Evolutionary conservation across 306 rosid species (phyloP).

Genomic region (Cotoneaster glaucophyllus): DNA sequence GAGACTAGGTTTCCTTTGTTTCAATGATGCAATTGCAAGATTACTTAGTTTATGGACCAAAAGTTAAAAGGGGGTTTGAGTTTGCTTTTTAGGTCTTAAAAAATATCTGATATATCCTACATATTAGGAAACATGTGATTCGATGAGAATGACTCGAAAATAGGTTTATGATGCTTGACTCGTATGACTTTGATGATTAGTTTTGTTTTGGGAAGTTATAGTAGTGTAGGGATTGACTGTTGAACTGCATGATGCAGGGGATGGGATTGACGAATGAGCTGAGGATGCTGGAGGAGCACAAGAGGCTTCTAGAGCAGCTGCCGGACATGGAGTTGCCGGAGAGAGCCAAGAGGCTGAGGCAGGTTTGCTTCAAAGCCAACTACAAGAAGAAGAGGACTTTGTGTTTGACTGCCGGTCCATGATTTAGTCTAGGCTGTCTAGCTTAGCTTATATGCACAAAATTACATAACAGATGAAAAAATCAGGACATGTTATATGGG

Average conservation of each 20-base stretch:
- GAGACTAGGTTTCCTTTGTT: no score
- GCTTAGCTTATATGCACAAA: neutral
- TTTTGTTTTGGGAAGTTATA: no score
- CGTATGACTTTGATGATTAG: no score
- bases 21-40: neutral
- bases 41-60: neutral
- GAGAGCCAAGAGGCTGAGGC: slow-evolving; percentile 65
- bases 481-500: neutral
- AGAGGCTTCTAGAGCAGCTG: slow-evolving; percentile 32
- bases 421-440: neutral
- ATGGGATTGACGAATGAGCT: slow-evolving; percentile 52
- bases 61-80: neutral
- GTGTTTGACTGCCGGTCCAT: neutral
- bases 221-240: neutral
- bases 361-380: slow-evolving; percentile 64
- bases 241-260: slow-evolving; percentile 32
- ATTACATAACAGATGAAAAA: neutral
- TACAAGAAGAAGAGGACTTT: slow-evolving; percentile 43
- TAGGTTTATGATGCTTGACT: no score
- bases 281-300: slow-evolving; percentile 51
- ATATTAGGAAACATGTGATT: no score
- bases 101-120: no score
- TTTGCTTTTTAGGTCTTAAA: no score
- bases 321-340: slow-evolving; percentile 49
- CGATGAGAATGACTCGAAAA: no score